These are phyloP conservation scores for Debaryomyces castellii DNA, from an alignment of 805 yeast genomes.

Conservation along the genomic window DNA sequence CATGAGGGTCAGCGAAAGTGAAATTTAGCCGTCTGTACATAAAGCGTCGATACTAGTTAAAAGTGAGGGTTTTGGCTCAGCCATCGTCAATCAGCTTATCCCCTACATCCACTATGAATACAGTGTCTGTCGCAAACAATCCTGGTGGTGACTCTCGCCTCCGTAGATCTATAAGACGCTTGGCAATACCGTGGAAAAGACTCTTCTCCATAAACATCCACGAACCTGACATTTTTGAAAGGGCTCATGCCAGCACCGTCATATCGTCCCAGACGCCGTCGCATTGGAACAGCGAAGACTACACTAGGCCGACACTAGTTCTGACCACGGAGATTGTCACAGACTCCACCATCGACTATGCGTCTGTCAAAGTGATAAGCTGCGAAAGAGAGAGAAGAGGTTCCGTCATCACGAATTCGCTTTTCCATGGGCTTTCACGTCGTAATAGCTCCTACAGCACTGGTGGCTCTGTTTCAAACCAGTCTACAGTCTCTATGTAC, in stretches of 20 bases:
- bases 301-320: constrained; percentile 29
- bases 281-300: constrained; percentile 29
- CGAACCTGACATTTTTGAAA: constrained; percentile 3
- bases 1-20: background rate
- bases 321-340: constrained; percentile 28
- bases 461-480: background rate
- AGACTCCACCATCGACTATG: constrained; percentile 23
- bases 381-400: constrained; percentile 20
- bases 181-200: background rate
- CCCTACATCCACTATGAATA: background rate
- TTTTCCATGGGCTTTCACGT: constrained; percentile 14
- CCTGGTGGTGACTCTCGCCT: background rate
- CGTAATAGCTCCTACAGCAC: background rate
- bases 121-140: background rate
- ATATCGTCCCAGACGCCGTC: constrained; percentile 11
- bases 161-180: background rate
- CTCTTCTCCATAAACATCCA: background rate
- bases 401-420: constrained; percentile 19
- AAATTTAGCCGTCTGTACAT: background rate
- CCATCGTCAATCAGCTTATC: too few species aligned
- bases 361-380: constrained; percentile 24
- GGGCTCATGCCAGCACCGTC: constrained; percentile 2
- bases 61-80: too few species aligned
- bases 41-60: background rate
- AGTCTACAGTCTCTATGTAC: background rate